phyloP scores from a whole-genome alignment of 495 filamentous ascomycete genomes.

The Cercophora sp. region DNA sequence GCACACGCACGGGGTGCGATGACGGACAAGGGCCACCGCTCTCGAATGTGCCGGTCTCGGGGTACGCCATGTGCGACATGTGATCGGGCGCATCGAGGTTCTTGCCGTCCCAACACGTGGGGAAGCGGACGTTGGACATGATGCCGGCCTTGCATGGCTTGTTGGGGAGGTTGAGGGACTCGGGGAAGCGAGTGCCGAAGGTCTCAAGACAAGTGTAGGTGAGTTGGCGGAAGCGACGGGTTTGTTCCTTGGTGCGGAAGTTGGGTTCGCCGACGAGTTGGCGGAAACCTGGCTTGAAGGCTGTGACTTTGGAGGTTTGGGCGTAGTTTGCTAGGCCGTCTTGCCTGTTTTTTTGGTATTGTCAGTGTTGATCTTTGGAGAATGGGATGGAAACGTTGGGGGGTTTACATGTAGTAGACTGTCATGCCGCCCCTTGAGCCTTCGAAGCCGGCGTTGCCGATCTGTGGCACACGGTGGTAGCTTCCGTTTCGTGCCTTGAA shows the following conservation, averaged over 20 bases:
- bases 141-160: slow-evolving; percentile 32
- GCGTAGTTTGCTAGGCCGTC: slow-evolving; percentile 26
- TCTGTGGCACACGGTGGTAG: slow-evolving; percentile 33
- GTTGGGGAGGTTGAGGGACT: slow-evolving; percentile 24
- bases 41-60: slow-evolving; percentile 32
- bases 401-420: slow-evolving; percentile 40
- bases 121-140: slow-evolving; percentile 30
- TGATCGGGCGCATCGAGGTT: slow-evolving; percentile 35
- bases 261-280: slow-evolving; percentile 65
- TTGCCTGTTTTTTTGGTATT: too few relatives aligned
- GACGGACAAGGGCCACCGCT: slow-evolving; percentile 29
- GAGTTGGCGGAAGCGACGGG: slow-evolving; percentile 34
- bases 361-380: too few relatives aligned
- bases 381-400: too few relatives aligned
- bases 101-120: slow-evolving; percentile 27
- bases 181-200: slow-evolving; percentile 22
- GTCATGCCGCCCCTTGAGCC: slow-evolving; percentile 30
- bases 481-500: slow-evolving; percentile 32
- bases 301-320: slow-evolving; percentile 32
- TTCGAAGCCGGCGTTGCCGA: slow-evolving; percentile 10
- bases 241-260: slow-evolving; percentile 29
- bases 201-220: slow-evolving; percentile 33
- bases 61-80: slow-evolving; percentile 38
- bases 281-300: slow-evolving; percentile 54
- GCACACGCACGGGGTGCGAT: slow-evolving; percentile 32